Base-by-base conservation (phyloP, 2,329 filamentous ascomycete genomes). In the Ophiocordyceps camponoti-rufipedis region DNA sequence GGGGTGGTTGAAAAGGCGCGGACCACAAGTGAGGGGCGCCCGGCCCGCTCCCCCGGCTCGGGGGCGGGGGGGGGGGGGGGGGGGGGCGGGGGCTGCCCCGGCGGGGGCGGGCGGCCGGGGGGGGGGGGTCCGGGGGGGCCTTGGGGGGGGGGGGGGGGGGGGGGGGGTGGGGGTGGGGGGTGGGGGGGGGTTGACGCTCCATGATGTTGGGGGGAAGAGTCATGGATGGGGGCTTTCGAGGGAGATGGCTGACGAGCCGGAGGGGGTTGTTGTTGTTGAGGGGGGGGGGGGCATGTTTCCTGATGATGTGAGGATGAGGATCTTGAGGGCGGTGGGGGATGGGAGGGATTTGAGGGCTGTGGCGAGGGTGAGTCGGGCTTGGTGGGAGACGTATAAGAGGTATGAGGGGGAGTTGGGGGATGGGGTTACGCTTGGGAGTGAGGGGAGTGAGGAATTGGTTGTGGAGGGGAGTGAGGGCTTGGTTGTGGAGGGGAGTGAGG, bases 201-300 rank as follows among this genome's bases (percentile, higher is more conserved):
- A 63, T 42, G 70, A 74, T 29, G 62, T 73, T 1, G 68, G 64
- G 14, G 68, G 69, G 0, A 62, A 61, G 50, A 61, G 62, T 38
- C 66, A 68, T 31, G 71, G 69, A 5, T 74, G 70, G 70, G 70
- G 61, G 0, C 48, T 73, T 2, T 69, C 66, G 2, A 66, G 64
- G 50, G 56, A 65, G 44, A 52, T 51, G 35, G 55, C 56, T 33
- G 45, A 53, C 2, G 58, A 63, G 46, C 63, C 62, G 3, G 63
- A 69, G 52, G 50, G 51, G 1, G n/a, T n/a, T 62, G 2, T 49
- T 53, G 11, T 54, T 55, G 9, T 52, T 52, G 9, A 54, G 59
- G 5, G 51, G 59, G 0, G 45, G 48, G 4, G 55, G 59, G 59
- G 41, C 58, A 3, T 23, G 23, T 23, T 65, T 11, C 56, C 61